These are phyloP conservation scores for Nakazawaea populi DNA, from an alignment of 805 yeast genomes.

Conservation along the genomic window DNA sequence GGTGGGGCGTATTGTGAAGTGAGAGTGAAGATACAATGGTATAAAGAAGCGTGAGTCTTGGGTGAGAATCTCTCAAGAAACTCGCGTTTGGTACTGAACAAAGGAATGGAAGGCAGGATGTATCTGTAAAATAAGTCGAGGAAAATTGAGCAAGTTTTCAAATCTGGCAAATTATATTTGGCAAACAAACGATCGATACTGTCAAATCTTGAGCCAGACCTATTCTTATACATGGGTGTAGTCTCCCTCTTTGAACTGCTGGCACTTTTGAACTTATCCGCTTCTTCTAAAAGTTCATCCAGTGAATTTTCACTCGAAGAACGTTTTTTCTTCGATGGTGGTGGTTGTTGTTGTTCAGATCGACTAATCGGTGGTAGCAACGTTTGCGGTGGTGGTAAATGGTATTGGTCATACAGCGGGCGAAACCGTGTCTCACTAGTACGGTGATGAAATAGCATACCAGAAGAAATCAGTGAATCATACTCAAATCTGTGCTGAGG, in stretches of 20 bases:
- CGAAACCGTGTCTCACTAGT: constrained; percentile 2
- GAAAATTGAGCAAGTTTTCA: constrained; percentile 24
- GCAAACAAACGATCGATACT: constrained; percentile 21
- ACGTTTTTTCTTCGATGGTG: neutral
- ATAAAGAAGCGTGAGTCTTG: constrained; percentile 19
- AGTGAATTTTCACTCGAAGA: neutral
- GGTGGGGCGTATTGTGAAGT: constrained; percentile 26
- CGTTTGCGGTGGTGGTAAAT: constrained; percentile 15
- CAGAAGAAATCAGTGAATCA: constrained; percentile 10
- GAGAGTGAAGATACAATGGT: constrained; percentile 30
- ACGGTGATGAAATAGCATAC: constrained; percentile 11
- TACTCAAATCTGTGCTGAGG: constrained; percentile 4
- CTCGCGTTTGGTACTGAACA: constrained; percentile 28
- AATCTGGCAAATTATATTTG: constrained; percentile 30
- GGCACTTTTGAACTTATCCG: neutral
- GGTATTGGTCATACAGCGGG: constrained; percentile 2
- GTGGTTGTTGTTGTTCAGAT: neutral
- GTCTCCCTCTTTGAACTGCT: neutral
- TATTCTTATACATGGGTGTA: constrained; percentile 9
- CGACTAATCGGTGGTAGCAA: constrained; percentile 5
- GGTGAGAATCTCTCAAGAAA: constrained; percentile 25
- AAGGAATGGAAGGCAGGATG: constrained; percentile 30
- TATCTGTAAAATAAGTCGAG: constrained; percentile 35
- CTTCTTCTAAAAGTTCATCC: neutral
- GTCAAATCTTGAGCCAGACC: neutral